Evolutionary conservation across 805 yeast genomes (phyloP).

Genomic region (Sugiyamaella boreocaroliniensis): DNA sequence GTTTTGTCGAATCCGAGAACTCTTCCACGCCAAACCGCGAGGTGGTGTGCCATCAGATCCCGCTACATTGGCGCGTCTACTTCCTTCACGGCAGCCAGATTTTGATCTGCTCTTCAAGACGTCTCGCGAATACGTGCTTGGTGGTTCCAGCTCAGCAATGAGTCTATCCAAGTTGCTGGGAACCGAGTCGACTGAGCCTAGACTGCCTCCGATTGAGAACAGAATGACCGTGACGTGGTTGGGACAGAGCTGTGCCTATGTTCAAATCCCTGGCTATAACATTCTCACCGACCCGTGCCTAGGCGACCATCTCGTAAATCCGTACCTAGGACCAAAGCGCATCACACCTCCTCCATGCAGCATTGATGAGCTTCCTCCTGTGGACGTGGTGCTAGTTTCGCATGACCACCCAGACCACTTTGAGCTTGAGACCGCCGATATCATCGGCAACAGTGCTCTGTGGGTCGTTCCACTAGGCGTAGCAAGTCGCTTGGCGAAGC

Average conservation of each 20-base stretch:
- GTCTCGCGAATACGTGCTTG: slow-evolving; percentile 9
- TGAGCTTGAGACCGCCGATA: slow-evolving; percentile 51
- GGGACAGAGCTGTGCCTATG: slow-evolving; percentile 81
- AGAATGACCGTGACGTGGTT: slow-evolving; percentile 78
- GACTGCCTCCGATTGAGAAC: slow-evolving; percentile 11
- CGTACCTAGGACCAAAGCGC: slow-evolving; percentile 73
- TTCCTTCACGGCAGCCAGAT: slow-evolving; percentile 59
- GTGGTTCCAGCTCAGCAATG: background rate
- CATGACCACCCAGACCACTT: slow-evolving; percentile 96
- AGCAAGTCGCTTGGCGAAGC: slow-evolving; percentile 47
- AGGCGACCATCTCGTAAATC: slow-evolving; percentile 53
- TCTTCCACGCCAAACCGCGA: slow-evolving; percentile 53
- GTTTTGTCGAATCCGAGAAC: slow-evolving; percentile 61
- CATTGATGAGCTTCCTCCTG: slow-evolving; percentile 55
- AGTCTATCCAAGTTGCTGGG: background rate
- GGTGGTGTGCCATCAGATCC: slow-evolving; percentile 51
- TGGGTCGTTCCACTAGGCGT: slow-evolving; percentile 92
- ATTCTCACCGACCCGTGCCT: slow-evolving; percentile 84
- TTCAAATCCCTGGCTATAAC: slow-evolving; percentile 65
- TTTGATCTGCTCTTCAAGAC: slow-evolving; percentile 36
- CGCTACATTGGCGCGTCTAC: slow-evolving; percentile 43
- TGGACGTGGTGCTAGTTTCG: slow-evolving; percentile 71
- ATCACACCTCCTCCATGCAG: slow-evolving; percentile 70
- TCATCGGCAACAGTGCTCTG: slow-evolving; percentile 50
- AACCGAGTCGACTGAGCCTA: background rate